phyloP scores from a whole-genome alignment of 208 protist species.

The Balamuthia mandrillaris region DNA sequence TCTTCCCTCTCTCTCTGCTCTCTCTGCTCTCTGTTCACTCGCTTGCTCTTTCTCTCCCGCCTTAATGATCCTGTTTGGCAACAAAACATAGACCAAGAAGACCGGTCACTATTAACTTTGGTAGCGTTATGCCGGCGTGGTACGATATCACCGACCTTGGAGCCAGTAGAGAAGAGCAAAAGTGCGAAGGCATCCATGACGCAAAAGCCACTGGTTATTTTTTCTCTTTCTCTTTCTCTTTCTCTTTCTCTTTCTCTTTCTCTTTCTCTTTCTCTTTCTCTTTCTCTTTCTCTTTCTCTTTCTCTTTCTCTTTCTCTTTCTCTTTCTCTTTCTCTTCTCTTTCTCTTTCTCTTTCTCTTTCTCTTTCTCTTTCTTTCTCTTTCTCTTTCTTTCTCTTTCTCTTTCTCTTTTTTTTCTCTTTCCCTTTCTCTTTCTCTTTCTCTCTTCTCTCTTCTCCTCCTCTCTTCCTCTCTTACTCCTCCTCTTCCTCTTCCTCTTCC shows the following conservation, averaged over 20 bases:
- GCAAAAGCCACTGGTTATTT: neutral
- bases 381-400: neutral
- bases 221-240: neutral
- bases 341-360: neutral
- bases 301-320: neutral
- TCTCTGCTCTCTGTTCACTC: no score
- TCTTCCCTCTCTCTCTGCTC: no score
- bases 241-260: neutral
- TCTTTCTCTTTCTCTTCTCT: neutral
- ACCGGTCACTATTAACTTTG: conserved; percentile 83
- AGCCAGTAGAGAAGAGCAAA: conserved; percentile 13
- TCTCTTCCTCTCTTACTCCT: neutral
- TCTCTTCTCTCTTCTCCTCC: neutral
- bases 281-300: neutral
- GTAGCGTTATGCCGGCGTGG: conserved; percentile 82
- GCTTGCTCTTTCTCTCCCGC: neutral
- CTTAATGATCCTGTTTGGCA: neutral
- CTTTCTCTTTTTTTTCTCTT: neutral
- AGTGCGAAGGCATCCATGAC: conserved; percentile 23
- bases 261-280: neutral
- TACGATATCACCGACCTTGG: conserved; percentile 82
- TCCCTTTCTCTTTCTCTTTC: neutral
- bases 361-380: neutral
- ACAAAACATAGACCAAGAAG: conserved; percentile 51
- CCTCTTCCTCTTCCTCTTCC: no score